Base-by-base conservation (phyloP, 2,329 filamentous ascomycete species). In the Fusarium hainanense region DNA sequence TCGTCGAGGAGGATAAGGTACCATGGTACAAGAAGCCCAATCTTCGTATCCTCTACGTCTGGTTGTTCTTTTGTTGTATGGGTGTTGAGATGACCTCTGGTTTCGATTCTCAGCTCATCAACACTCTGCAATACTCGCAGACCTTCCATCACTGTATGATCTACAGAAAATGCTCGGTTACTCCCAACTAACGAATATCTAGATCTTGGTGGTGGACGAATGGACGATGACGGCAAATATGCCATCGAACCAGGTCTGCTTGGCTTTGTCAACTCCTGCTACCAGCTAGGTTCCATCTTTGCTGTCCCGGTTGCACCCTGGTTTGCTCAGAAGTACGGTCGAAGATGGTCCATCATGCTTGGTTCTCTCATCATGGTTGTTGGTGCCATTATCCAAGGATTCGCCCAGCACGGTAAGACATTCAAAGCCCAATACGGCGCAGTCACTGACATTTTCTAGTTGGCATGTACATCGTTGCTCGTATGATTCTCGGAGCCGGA, bases 401-500 rank as follows among this genome's bases (percentile, higher is more conserved):
- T 87, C 43, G 78, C 85, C 13, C 81, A 76, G 40, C 78, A 85
- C 68, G 75, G 77, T 78, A 58, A 40, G 54, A 3, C 0, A 20
- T 1, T 3, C 4, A 3, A 7, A 10, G 0, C 18, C 3, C 1
- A 21, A 18, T 12, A 2, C 4, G 2, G 8, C 9, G 3, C 2
- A 25, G 20, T 7, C 13, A 30, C 46, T 64, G 6, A 68, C 11
- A 12, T 43, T 6, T 7, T 11, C 18, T 12, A 86, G 84, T 82
- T 30, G 84, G 76, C 40, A 89, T 89, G 87, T 90, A 88, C 71
- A 85, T 89, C 66, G 78, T 89, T 21, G 82, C 88, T 14, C 85
- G 88, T 58, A 82, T 88, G 61, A 79, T 90, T 27, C 83, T 90
- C n/a, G 88, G 88, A 18, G 84, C 86, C 25, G 88, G 88, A n/a